Evolutionary conservation across 257 asterid species (phyloP), one percentile per base, ranked within the genome.

Genomic region (Anisodus acutangulus): DNA sequence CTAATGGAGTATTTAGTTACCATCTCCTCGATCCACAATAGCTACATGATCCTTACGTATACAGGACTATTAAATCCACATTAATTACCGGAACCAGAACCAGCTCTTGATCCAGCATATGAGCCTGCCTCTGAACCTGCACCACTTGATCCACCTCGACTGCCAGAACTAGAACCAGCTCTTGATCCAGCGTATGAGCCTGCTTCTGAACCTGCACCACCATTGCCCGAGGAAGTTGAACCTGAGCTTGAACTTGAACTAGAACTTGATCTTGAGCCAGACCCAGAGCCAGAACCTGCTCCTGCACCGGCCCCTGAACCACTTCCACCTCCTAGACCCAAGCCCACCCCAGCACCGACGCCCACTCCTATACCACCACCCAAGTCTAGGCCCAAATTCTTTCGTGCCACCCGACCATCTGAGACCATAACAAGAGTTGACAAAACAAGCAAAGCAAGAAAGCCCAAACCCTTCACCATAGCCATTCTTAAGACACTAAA

Each of bases 91-190:
- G 88, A 90, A 0, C 89, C 92, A 8, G 94, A 92, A n/a, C 94
- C 95, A 13, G 93, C 93, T 43, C 92, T 87, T 7, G 98, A 92
- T 37, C 94, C 94, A 0, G 94, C 96, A 11, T 60, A 88, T 0
- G 98, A 94, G 35, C 95, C 93, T 0, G 95, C 95, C 79, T 88
- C 94, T 0, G 94, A 88, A 12, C 94, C 92, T 0, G 88, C 92
- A 53, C 86, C 85, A 47, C 88, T 76, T 51, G 63, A 76, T 0
- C 87, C 82, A 11, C 85, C 8, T 9, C 55, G 72, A 0, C 1
- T 12, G 0, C 85, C 88, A 26, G 89, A 90, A 0, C 93, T 88
- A 8, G 95, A 92, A 12, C 94, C 95, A 37, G 92, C 94, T 43
- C 92, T 88, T 7, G 98, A 92, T 26, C 94, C 94, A 0, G 94